A percentile compares a stretch with the other conserved stretches of the same genome.
Conservation (phyloP, 257 asterid species). For the Salvia miltiorrhiza region DNA sequence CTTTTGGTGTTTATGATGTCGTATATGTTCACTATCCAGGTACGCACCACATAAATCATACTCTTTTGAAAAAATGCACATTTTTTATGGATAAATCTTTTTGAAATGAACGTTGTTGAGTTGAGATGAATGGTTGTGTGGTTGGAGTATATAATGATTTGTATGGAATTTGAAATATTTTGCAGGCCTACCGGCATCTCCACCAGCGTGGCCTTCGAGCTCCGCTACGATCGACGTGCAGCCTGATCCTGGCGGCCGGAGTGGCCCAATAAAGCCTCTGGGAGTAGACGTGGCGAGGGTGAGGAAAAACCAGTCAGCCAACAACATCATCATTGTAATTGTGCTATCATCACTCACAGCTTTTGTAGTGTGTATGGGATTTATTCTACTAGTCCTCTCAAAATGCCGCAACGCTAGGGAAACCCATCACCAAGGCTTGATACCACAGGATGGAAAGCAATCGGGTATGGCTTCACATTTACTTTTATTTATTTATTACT, state of each 20-base stretch:
- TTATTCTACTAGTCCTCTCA: conserved; percentile 50
- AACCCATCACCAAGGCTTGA: conserved; percentile 30
- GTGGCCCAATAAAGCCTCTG: conserved; percentile 58
- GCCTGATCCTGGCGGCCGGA: conserved; percentile 39
- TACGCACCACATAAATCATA: conserved; percentile 10
- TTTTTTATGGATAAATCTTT: no score
- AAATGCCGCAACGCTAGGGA: conserved; percentile 34
- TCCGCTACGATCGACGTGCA: conserved; percentile 44
- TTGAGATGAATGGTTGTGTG: no score
- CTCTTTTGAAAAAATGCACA: no score
- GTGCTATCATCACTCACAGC: conserved; percentile 64
- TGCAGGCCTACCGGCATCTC: conserved; percentile 91
- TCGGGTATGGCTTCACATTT: conserved; percentile 39
- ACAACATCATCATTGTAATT: conserved; percentile 46
- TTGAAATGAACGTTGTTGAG: no score
- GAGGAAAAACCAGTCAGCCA: conserved; percentile 40
- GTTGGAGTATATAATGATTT: no score
- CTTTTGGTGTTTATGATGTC: conserved; percentile 70
- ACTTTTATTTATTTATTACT: background rate
- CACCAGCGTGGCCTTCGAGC: conserved; percentile 54
- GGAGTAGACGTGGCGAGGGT: conserved; percentile 67
- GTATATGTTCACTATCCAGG: conserved; percentile 86
- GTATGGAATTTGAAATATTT: no score
- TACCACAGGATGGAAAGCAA: conserved; percentile 40
- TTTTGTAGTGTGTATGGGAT: conserved; percentile 57